Evolutionary conservation across 306 rosid genomes (phyloP), one percentile per base, ranked within the genome.

Genomic region (Geum urbanum): DNA sequence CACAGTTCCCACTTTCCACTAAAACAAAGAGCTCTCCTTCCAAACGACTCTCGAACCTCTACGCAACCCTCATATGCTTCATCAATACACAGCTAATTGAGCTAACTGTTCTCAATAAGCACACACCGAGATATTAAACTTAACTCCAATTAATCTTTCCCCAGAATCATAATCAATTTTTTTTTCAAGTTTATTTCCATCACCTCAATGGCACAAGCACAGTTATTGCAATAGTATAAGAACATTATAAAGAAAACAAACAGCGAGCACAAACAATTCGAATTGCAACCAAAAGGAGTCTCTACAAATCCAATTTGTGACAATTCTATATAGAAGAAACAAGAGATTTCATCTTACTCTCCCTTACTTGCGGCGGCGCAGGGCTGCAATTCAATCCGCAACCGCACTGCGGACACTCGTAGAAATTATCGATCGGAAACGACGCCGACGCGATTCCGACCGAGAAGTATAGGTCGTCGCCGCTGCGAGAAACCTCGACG

Each of bases 381-480:
- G 46, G 19, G 60, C 51, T 74, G 84, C 96, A 89, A 72, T 86
- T 61, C 79, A 88, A 74, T 41, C 96, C 98, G 54, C 97, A 88
- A 1, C 95, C 95, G 54, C 96, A 88, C 80, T 67, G 80, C 2
- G 96, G 98, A 39, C 91, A 88, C 32, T 76, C 96, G 73, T 75
- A 79, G 80, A 92, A 90, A 57, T 78, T 84, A 11, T 92, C 90
- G 0, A 84, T 74, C 1, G 96, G 80, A 69, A 90, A 92, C 8
- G 92, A 78, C 0, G 98, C 96, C 35, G 91, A 82, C 4, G 91
- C 88, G 50, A 92, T 76, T 18, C 96, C 98, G 10, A 90, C 87
- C 2, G 96, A 92, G 74, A 92, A 86, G 2, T 83, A 79, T 6
- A 92, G 82, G 4, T 86, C 82, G 15, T 88, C 81, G 2, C 82